Conservation (phyloP, 2,329 filamentous ascomycete genomes). For the Fusarium tanahbumbuense region DNA sequence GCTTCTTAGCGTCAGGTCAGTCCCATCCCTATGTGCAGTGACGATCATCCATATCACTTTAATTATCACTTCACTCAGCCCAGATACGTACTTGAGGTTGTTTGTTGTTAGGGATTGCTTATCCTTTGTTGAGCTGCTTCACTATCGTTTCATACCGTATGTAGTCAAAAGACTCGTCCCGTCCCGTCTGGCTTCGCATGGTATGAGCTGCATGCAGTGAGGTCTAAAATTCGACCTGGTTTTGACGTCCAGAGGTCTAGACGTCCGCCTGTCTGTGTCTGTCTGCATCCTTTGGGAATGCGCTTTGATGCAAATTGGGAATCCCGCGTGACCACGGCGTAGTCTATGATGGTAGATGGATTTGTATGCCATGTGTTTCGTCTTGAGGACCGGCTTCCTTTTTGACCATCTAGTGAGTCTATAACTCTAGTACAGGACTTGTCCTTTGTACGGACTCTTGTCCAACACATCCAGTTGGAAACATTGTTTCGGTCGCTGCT, state of each 20-base stretch:
- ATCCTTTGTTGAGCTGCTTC: conserved; percentile 17
- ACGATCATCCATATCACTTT: conserved; percentile 4
- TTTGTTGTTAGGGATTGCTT: conserved; percentile 32
- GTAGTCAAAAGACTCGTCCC: conserved; percentile 1
- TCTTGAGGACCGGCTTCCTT: neutral
- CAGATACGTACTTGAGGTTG: neutral
- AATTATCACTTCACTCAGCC: neutral
- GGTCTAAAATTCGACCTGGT: conserved; percentile 4
- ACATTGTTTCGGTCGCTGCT: neutral
- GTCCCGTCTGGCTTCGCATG: conserved; percentile 10
- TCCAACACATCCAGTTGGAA: neutral
- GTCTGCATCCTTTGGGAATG: neutral
- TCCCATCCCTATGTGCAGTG: conserved; percentile 3
- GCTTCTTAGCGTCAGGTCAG: conserved; percentile 16
- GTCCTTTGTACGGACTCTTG: neutral
- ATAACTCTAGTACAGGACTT: neutral
- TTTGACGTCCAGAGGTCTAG: neutral
- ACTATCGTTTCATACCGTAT: neutral
- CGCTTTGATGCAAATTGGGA: conserved; percentile 40
- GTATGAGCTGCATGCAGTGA: conserved; percentile 7
- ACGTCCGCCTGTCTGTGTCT: neutral
- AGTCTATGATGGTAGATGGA: neutral
- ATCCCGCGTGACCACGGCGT: conserved; percentile 35
- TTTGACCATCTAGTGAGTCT: neutral
- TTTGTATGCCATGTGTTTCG: conserved; percentile 29